Evolutionary conservation across 1,139 yeast genomes (phyloP).

Genomic region (Blastobotrys persicus): DNA sequence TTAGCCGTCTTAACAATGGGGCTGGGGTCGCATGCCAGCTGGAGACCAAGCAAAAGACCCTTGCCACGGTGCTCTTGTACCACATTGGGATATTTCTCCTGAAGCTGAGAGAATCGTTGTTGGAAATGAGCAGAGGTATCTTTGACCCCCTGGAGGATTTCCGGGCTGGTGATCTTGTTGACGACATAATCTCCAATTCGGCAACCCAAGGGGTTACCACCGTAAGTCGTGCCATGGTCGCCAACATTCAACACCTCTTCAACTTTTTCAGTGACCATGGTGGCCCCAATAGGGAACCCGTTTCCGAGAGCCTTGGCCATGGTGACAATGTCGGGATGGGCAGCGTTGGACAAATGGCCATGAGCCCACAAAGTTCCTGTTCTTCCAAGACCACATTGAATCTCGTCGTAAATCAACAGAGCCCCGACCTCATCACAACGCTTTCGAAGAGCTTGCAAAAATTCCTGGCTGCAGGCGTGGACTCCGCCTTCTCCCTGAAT

Average conservation of each 20-base stretch:
- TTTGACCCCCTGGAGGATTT: conserved; percentile 58
- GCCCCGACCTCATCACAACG: conserved; percentile 72
- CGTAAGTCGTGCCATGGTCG: conserved; percentile 97
- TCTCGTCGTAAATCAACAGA: conserved; percentile 85
- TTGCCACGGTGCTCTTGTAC: conserved; percentile 70
- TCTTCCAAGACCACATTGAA: conserved; percentile 95
- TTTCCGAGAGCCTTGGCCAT: conserved; percentile 96
- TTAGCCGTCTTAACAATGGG: conserved; percentile 65
- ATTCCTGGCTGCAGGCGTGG: conserved; percentile 60
- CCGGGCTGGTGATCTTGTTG: conserved; percentile 57
- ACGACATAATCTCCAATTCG: conserved; percentile 77
- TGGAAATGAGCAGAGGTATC: conserved; percentile 55
- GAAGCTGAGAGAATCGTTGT: conserved; percentile 51
- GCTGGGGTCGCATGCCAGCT: conserved; percentile 66
- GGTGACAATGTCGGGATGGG: conserved; percentile 91
- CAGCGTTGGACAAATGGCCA: conserved; percentile 62
- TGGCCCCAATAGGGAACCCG: conserved; percentile 97
- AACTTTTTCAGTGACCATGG: conserved; percentile 77
- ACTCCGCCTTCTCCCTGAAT: conserved; percentile 99
- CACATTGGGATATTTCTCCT: conserved; percentile 54
- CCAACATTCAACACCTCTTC: conserved; percentile 76
- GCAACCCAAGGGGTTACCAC: conserved; percentile 93
- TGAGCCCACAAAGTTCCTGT: conserved; percentile 96
- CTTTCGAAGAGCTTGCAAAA: conserved; percentile 61
- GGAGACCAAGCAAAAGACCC: conserved; percentile 83